Evolutionary conservation across 2,329 filamentous ascomycete species (phyloP), one percentile per base, ranked within the genome.

Genomic region (Hypoxylon sp.): DNA sequence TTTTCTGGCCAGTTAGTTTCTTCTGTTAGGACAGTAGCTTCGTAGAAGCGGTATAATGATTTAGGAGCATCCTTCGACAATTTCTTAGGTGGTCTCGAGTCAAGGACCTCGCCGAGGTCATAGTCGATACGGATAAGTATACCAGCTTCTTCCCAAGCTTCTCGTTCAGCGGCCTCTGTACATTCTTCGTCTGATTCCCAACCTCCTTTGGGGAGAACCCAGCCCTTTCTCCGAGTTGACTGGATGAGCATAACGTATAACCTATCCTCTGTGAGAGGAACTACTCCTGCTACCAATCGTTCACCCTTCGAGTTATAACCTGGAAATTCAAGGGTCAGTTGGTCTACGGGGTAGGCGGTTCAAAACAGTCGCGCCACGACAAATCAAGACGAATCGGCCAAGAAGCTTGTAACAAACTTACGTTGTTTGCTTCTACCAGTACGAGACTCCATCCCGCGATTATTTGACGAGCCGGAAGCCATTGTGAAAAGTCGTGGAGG

Each of bases 111-210:
- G 71, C 94, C 94, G 55, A 99, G 87, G 80, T 97, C 94, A 79
- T 91, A 92, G 75, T 92, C 90, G 80, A 98, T 91, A 66, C 88
- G 91, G 81, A 95, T 92, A 75, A 92, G 86, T 77, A 98, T 97
- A 76, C 96, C 96, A 46, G 94, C 96, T 83, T 98, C 96, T 84
- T 98, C 96, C 96, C 96, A 98, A 68, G 96, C 96, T 81, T 99
- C 96, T 74, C 96, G 85, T 85, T 91, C 82, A 62, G 96, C 96
- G 63, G 96, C 93, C 79, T 95, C 88, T 69, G 92, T 89, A 71
- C 93, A 96, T 69, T 91, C 88, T 83, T 99, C 96, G 81, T 99
- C 96, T 35, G 90, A 91, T 81, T 99, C 96, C 94, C 96, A 99
- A 67, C 96, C 96, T 78, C 96, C 96, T 81, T 99, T 99, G 67